A percentile compares a stretch with the other conserved stretches of the same genome.
Evolutionary conservation across 305 asterid species (phyloP).

Genomic region (Rubia tinctorum): DNA sequence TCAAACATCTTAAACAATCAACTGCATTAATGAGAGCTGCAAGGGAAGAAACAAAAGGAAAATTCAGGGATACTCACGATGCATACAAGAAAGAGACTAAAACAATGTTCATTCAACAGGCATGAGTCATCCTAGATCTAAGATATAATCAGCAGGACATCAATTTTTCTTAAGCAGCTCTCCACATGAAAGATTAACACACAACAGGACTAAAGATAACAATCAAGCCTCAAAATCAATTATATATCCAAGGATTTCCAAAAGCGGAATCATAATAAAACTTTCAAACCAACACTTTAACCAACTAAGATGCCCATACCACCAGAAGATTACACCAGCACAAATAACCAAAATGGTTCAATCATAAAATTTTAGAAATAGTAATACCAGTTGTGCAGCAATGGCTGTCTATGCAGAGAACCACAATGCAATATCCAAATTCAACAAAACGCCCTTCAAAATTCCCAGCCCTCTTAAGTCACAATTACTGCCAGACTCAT

Average conservation of each 20-base stretch:
- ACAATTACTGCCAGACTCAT: background rate
- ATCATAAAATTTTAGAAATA: background rate
- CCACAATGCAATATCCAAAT: background rate
- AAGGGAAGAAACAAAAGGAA: conserved; percentile 18
- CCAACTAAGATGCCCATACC: background rate
- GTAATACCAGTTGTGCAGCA: background rate
- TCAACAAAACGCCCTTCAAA: background rate
- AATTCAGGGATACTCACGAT: conserved; percentile 11
- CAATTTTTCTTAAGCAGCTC: background rate
- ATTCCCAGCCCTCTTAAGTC: background rate
- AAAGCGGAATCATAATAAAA: background rate
- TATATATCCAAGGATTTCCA: background rate
- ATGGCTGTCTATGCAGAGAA: background rate
- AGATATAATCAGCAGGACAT: background rate
- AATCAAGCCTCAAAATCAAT: background rate
- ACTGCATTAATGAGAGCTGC: conserved; percentile 46
- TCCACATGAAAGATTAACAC: background rate
- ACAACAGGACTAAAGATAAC: background rate
- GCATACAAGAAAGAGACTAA: background rate
- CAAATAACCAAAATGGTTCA: background rate
- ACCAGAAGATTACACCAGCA: background rate
- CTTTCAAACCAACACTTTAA: background rate
- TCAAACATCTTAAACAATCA: conserved; percentile 66
- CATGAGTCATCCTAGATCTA: background rate
- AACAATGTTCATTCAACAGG: background rate